Conservation (phyloP, 2,329 filamentous ascomycete genomes). For the Pleoardoris graminearum region DNA sequence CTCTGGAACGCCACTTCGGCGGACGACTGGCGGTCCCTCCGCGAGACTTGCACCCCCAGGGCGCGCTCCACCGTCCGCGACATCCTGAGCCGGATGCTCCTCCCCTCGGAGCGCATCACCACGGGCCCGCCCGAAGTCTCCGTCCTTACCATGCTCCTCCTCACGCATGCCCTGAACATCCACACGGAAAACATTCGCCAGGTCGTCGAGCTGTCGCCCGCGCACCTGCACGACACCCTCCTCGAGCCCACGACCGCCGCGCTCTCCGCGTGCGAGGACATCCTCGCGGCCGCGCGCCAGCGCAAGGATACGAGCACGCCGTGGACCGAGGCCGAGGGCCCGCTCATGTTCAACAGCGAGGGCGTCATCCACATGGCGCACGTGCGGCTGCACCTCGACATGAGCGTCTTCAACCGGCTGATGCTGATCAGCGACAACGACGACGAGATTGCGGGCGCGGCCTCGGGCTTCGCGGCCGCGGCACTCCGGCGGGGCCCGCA, state of each 20-base stretch:
- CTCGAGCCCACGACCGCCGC: slow-evolving; percentile 29
- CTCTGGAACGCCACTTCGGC: slow-evolving; percentile 37
- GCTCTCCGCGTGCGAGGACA: slow-evolving; percentile 30
- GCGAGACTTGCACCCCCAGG: not conserved
- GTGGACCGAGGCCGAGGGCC: slow-evolving; percentile 30
- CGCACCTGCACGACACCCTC: slow-evolving; percentile 10
- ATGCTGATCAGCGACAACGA: slow-evolving; percentile 32
- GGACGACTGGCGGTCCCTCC: slow-evolving; percentile 29
- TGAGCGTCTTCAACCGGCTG: slow-evolving; percentile 33
- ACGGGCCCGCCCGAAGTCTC: slow-evolving; percentile 20
- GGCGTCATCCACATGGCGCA: slow-evolving; percentile 40
- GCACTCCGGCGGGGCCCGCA: slow-evolving; percentile 27
- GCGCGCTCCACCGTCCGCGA: slow-evolving; percentile 20
- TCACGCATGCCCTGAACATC: slow-evolving; percentile 44
- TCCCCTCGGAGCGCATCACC: slow-evolving; percentile 20
- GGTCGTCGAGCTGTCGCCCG: slow-evolving; percentile 25
- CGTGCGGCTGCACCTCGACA: slow-evolving; percentile 34
- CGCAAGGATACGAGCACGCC: slow-evolving; percentile 14
- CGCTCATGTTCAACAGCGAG: slow-evolving; percentile 41
- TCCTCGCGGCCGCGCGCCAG: slow-evolving; percentile 8
- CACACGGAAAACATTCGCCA: slow-evolving; percentile 43
- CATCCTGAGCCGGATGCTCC: slow-evolving; percentile 30
- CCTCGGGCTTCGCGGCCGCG: slow-evolving; percentile 27
- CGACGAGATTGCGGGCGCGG: slow-evolving; percentile 26
- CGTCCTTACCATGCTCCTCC: slow-evolving; percentile 35